Conservation (phyloP, 805 yeast species). For the Debaryomyces prosopidis region DNA sequence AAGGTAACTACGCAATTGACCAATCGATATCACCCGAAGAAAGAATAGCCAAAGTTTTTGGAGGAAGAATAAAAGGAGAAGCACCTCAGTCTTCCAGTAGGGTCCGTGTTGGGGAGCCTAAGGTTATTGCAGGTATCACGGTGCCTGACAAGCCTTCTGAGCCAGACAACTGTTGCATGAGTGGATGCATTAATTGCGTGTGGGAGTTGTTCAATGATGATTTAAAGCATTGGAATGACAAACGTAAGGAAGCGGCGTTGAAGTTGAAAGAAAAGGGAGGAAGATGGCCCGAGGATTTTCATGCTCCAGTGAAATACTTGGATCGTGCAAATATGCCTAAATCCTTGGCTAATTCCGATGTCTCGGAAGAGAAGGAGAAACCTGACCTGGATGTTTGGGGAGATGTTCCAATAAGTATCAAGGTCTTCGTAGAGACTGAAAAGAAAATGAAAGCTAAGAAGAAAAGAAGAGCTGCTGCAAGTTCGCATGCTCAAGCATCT, state of each 20-base stretch:
- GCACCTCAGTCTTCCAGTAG: slow-evolving; percentile 42
- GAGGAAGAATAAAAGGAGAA: slow-evolving; percentile 57
- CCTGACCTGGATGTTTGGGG: slow-evolving; percentile 33
- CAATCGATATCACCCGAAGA: slow-evolving; percentile 40
- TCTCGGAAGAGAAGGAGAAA: slow-evolving; percentile 13
- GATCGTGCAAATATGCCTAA: slow-evolving; percentile 34
- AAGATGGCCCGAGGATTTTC: slow-evolving; percentile 44
- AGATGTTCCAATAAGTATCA: slow-evolving; percentile 70
- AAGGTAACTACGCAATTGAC: slow-evolving; percentile 33
- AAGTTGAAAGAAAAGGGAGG: slow-evolving; percentile 38
- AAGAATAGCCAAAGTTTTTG: slow-evolving; percentile 52
- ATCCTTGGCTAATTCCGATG: slow-evolving; percentile 28
- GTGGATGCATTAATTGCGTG: slow-evolving; percentile 95
- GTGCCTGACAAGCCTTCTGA: slow-evolving; percentile 86
- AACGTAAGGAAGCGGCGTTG: slow-evolving; percentile 58
- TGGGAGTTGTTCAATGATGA: slow-evolving; percentile 95
- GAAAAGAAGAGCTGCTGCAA: slow-evolving; percentile 6
- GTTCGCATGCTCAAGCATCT: not conserved
- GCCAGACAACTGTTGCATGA: slow-evolving; percentile 97
- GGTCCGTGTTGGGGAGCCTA: slow-evolving; percentile 35
- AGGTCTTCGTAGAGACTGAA: slow-evolving; percentile 84
- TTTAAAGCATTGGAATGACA: slow-evolving; percentile 72
- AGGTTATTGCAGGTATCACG: slow-evolving; percentile 54
- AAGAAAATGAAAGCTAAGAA: slow-evolving; percentile 52
- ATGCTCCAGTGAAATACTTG: slow-evolving; percentile 38